Conservation (phyloP, 2,329 filamentous ascomycete genomes). For the Chrysoporthe cubensis region DNA sequence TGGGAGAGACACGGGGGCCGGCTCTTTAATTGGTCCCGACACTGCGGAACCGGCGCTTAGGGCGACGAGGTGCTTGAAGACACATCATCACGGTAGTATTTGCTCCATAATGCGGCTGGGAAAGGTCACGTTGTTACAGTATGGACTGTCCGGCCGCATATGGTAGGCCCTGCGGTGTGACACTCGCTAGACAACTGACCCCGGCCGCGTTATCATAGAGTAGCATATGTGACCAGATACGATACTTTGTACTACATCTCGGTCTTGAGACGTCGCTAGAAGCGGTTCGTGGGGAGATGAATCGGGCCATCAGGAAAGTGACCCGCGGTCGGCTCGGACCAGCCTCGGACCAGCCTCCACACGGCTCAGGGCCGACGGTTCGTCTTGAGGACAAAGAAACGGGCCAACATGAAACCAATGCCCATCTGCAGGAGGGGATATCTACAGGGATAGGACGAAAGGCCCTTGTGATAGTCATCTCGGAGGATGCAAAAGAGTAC, state of each 20-base stretch:
- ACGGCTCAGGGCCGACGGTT: neutral
- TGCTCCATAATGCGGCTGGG: neutral
- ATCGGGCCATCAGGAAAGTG: neutral
- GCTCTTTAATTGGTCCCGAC: slow-evolving; percentile 6
- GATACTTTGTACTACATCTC: neutral
- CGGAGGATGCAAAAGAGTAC: neutral
- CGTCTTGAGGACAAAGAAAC: neutral
- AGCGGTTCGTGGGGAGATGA: neutral
- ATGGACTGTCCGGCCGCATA: neutral
- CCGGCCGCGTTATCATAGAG: neutral
- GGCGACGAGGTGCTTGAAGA: neutral
- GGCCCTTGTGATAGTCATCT: neutral
- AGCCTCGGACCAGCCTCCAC: too few species aligned
- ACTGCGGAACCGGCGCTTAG: slow-evolving; percentile 3
- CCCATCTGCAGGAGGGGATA: neutral
- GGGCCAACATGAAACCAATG: neutral
- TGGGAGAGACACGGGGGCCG: neutral
- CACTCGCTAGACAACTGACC: neutral
- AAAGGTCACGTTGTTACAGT: neutral
- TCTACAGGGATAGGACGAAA: neutral
- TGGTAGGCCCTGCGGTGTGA: neutral
- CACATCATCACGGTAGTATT: neutral
- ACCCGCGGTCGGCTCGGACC: neutral
- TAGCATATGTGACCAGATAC: neutral
- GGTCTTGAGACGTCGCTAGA: neutral